phyloP scores from a whole-genome alignment of 2,329 filamentous ascomycete genomes.

The Claviceps sorghi region DNA sequence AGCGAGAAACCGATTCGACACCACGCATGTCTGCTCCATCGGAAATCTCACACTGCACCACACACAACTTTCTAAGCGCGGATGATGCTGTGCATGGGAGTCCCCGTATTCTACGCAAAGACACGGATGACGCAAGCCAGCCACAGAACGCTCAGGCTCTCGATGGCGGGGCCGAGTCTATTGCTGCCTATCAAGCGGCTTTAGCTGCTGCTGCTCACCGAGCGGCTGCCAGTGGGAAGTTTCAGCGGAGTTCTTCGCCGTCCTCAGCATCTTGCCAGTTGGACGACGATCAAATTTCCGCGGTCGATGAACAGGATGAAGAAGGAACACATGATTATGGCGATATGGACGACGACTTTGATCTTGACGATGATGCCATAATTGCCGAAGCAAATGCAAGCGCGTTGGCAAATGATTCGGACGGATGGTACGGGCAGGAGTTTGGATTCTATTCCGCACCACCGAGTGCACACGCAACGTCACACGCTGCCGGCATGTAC shows the following conservation, averaged over 20 bases:
- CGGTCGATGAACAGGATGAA: slow-evolving; percentile 5
- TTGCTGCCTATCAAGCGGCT: slow-evolving; percentile 65
- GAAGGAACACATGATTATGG: slow-evolving; percentile 34
- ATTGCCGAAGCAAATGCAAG: slow-evolving; percentile 93
- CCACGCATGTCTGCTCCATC: slow-evolving; percentile 31
- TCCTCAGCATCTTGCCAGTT: slow-evolving; percentile 11
- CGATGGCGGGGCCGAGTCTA: slow-evolving; percentile 11
- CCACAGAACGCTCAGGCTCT: slow-evolving; percentile 2
- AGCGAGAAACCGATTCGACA: slow-evolving; percentile 31
- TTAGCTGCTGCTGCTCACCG: slow-evolving; percentile 68
- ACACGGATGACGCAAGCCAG: not conserved
- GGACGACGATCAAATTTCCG: slow-evolving; percentile 1
- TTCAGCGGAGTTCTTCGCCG: slow-evolving; percentile 43
- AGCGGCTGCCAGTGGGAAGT: slow-evolving; percentile 62
- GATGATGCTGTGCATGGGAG: slow-evolving; percentile 3
- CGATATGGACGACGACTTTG: slow-evolving; percentile 49
- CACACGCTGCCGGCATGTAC: slow-evolving; percentile 24
- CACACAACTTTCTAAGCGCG: slow-evolving; percentile 35
- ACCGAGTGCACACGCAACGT: slow-evolving; percentile 26
- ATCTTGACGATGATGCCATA: slow-evolving; percentile 73
- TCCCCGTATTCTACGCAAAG: not conserved
- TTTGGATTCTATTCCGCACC: slow-evolving; percentile 84
- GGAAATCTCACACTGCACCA: slow-evolving; percentile 32
- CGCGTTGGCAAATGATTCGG: slow-evolving; percentile 77
- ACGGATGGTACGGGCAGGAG: slow-evolving; percentile 90